phyloP scores from a whole-genome alignment of 768 basidiomycete genomes.

The Tricholoma bakamatsutake region DNA sequence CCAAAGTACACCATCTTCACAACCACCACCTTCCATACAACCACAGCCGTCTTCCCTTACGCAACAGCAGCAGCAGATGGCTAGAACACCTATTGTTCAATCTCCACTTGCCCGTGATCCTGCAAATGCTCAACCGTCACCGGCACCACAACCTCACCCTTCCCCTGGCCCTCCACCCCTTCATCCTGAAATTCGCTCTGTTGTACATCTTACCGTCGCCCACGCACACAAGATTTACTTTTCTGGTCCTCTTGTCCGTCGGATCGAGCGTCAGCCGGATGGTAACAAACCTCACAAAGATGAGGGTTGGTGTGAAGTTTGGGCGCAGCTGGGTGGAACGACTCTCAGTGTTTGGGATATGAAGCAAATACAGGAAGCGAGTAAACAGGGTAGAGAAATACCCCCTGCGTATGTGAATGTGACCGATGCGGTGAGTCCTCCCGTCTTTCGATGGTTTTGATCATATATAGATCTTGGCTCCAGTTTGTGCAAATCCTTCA shows the following conservation, averaged over 20 bases:
- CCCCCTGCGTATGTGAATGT: constrained; percentile 85
- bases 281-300: constrained; percentile 65
- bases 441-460: neutral
- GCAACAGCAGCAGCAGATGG: constrained; percentile 6
- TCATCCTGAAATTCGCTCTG: constrained; percentile 79
- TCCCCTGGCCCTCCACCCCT: constrained; percentile 36
- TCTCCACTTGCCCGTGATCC: constrained; percentile 7
- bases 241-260: constrained; percentile 75
- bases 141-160: constrained; percentile 16
- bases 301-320: constrained; percentile 79
- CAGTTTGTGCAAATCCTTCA: constrained; percentile 80
- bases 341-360: constrained; percentile 92
- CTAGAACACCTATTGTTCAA: constrained; percentile 1
- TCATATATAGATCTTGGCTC: constrained; percentile 7
- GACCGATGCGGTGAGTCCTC: constrained; percentile 72
- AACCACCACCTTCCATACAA: neutral
- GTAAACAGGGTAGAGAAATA: constrained; percentile 71
- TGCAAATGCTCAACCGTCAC: constrained; percentile 1
- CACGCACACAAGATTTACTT: constrained; percentile 86
- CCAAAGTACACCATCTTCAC: neutral
- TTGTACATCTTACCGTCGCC: constrained; percentile 66
- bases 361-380: constrained; percentile 81
- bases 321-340: constrained; percentile 87
- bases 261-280: constrained; percentile 72
- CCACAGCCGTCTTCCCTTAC: constrained; percentile 1